A percentile compares a stretch with the other conserved stretches of the same genome.
Evolutionary conservation across 208 protist species (phyloP).

Genomic region (Strigomonas culicis): DNA sequence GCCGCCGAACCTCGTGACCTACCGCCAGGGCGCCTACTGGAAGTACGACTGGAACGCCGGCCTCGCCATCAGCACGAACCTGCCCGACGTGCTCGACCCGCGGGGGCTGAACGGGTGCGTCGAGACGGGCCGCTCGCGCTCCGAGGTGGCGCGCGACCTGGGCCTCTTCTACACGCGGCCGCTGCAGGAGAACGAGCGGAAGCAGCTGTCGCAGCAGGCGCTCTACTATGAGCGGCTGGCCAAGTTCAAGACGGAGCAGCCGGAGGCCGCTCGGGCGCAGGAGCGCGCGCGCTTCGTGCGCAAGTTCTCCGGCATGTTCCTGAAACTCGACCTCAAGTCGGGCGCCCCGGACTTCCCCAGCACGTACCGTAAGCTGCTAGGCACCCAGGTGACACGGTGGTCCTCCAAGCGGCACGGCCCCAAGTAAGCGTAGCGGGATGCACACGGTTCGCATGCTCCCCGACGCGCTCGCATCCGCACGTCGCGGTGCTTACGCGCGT

Average conservation of each 20-base stretch:
- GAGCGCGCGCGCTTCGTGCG: slow-evolving; percentile 86
- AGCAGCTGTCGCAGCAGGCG: slow-evolving; percentile 85
- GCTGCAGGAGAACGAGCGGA: slow-evolving; percentile 88
- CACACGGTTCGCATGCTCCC: no score
- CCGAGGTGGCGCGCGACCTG: slow-evolving; percentile 86
- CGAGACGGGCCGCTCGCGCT: slow-evolving; percentile 87
- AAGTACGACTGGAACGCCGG: slow-evolving; percentile 89
- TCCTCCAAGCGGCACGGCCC: slow-evolving; percentile 87
- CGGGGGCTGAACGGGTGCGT: slow-evolving; percentile 88
- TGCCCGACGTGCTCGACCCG: slow-evolving; percentile 83
- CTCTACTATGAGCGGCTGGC: slow-evolving; percentile 88
- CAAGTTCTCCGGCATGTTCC: slow-evolving; percentile 90
- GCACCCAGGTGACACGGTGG: slow-evolving; percentile 85
- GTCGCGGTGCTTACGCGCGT: no score
- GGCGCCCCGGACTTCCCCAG: slow-evolving; percentile 84
- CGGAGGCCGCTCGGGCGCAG: slow-evolving; percentile 76
- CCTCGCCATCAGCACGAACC: slow-evolving; percentile 79
- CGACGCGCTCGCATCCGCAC: no score
- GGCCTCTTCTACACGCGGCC: slow-evolving; percentile 87
- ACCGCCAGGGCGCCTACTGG: slow-evolving; percentile 86
- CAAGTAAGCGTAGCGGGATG: slow-evolving; percentile 31
- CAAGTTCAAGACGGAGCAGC: slow-evolving; percentile 91
- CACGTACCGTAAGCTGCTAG: slow-evolving; percentile 82
- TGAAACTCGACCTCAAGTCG: slow-evolving; percentile 82
- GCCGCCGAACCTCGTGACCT: slow-evolving; percentile 82